These are phyloP conservation scores for Bimuria novae-zelandiae DNA, from an alignment of 2,329 filamentous ascomycete species.

Conservation along the genomic window DNA sequence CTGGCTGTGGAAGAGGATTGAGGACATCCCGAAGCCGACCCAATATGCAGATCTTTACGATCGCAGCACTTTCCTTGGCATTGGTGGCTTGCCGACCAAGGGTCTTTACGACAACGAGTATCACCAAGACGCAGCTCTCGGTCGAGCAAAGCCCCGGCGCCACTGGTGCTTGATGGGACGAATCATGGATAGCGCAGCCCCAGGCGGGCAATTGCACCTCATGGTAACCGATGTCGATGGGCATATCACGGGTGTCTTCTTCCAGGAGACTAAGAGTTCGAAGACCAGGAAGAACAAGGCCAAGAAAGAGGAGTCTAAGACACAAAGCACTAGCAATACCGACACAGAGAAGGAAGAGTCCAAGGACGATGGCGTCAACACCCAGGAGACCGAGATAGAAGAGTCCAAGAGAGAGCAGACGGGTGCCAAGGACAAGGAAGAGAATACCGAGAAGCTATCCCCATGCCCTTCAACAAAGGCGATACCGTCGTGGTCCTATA, in stretches of 20 bases:
- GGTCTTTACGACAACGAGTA: background rate
- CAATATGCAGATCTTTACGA: background rate
- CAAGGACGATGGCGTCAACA: background rate
- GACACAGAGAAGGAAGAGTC: background rate
- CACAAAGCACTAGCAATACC: too few species aligned
- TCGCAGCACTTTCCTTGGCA: background rate
- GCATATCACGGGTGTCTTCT: conserved; percentile 27
- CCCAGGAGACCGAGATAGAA: background rate
- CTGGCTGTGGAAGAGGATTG: conserved; percentile 22
- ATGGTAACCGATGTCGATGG: conserved; percentile 26
- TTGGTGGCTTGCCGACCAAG: conserved; percentile 1
- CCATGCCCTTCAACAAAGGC: background rate
- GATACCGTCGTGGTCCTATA: conserved; percentile 19
- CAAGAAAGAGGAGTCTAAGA: background rate
- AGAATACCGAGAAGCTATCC: background rate
- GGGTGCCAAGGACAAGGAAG: background rate
- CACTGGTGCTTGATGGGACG: conserved; percentile 24
- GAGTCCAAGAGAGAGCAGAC: background rate
- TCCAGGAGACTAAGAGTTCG: background rate
- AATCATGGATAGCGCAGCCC: conserved; percentile 15
- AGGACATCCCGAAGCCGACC: background rate
- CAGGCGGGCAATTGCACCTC: background rate
- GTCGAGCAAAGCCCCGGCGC: conserved; percentile 5
- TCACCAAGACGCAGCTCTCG: background rate
- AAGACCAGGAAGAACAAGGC: background rate